A percentile compares a stretch with the other conserved stretches of the same genome.
Evolutionary conservation across 495 filamentous ascomycete genomes (phyloP).

Genomic region (Trypethelium eluteriae): DNA sequence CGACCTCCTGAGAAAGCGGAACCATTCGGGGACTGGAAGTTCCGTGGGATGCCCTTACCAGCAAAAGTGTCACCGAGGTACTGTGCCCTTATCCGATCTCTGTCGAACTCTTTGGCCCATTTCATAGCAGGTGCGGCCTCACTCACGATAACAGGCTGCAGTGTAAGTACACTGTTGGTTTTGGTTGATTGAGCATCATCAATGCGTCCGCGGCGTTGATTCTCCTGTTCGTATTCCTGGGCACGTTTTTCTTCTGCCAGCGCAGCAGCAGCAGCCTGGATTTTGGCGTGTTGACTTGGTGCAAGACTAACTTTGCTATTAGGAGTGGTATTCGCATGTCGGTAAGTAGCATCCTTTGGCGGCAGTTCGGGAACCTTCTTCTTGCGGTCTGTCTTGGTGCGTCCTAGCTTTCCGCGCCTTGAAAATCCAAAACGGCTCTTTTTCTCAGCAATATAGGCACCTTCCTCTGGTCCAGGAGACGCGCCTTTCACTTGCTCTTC

Average conservation of each 20-base stretch:
- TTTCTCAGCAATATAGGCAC: constrained; percentile 88
- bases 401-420: constrained; percentile 55
- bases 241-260: constrained; percentile 58
- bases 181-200: constrained; percentile 55
- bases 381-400: constrained; percentile 60
- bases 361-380: constrained; percentile 47
- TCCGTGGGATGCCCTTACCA: constrained; percentile 46
- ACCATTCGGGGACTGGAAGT: not conserved
- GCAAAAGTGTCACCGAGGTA: constrained; percentile 68
- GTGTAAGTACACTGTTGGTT: constrained; percentile 85
- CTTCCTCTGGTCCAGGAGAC: constrained; percentile 72
- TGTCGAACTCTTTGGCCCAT: constrained; percentile 88
- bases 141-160: constrained; percentile 76
- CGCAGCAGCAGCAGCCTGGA: constrained; percentile 79
- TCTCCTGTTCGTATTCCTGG: constrained; percentile 39
- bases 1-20: not conserved
- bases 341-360: constrained; percentile 40
- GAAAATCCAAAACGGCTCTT: constrained; percentile 83
- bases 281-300: constrained; percentile 84
- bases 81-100: constrained; percentile 67
- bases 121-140: constrained; percentile 91
- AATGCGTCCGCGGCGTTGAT: constrained; percentile 35
- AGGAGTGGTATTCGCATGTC: constrained; percentile 32
- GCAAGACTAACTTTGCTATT: constrained; percentile 82
- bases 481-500: constrained; percentile 96